Percentiles rank a stretch among this genome's conserved stretches.
Evolutionary conservation across 2,329 filamentous ascomycete genomes (phyloP).

Genomic region (Microthyrium microscopicum): DNA sequence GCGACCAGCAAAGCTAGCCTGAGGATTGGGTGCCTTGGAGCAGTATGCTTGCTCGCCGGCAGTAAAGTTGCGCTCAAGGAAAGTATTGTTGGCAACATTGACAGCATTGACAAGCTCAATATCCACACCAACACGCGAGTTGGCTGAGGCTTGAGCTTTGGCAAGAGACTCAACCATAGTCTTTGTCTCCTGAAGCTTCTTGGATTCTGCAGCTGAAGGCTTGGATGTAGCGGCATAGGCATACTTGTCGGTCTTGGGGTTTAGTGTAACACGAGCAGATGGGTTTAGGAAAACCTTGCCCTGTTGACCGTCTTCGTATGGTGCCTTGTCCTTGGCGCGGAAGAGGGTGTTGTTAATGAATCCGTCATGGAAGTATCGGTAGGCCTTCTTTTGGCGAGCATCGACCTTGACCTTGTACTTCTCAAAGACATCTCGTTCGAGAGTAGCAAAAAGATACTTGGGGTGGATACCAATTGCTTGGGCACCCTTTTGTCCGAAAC

Average conservation of each 20-base stretch:
- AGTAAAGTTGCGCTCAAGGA: conserved; percentile 91
- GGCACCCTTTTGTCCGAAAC: conserved; percentile 97
- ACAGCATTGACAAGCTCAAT: conserved; percentile 77
- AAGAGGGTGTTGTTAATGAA: conserved; percentile 97
- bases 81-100: conserved; percentile 88
- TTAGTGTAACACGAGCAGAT: conserved; percentile 63
- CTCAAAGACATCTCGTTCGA: conserved; percentile 69
- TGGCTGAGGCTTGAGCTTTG: conserved; percentile 36
- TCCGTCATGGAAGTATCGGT: conserved; percentile 96
- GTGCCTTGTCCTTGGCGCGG: conserved; percentile 81
- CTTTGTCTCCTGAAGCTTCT: conserved; percentile 48
- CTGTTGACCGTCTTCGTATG: conserved; percentile 79
- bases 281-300: conserved; percentile 86
- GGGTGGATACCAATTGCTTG: conserved; percentile 95
- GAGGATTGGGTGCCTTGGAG: conserved; percentile 57
- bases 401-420: conserved; percentile 79
- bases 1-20: conserved; percentile 81
- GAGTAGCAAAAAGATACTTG: conserved; percentile 86
- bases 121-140: conserved; percentile 67
- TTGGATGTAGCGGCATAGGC: conserved; percentile 49
- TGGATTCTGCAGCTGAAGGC: conserved; percentile 45
- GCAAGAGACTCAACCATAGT: conserved; percentile 66
- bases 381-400: conserved; percentile 92
- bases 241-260: conserved; percentile 75
- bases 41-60: conserved; percentile 73